These are phyloP conservation scores for Uncinocarpus reesii DNA, from an alignment of 2,329 filamentous ascomycete species.

Conservation along the genomic window DNA sequence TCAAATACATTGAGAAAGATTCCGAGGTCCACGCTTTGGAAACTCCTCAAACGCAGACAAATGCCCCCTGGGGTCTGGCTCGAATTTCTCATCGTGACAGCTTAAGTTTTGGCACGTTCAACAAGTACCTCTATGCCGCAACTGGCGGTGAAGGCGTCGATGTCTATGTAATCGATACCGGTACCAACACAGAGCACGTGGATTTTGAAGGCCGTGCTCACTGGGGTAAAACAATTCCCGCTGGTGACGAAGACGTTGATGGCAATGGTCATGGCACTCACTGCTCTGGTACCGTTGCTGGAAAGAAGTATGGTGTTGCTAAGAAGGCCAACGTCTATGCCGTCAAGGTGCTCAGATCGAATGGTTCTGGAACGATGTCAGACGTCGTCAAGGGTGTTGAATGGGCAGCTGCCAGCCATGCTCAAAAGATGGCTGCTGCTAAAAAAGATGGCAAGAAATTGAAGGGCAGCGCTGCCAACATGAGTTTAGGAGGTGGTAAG, in stretches of 20 bases:
- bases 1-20: constrained; percentile 94
- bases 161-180: constrained; percentile 97
- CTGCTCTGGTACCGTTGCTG: constrained; percentile 95
- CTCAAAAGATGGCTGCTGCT: constrained; percentile 61
- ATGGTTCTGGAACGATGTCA: constrained; percentile 95
- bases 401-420: constrained; percentile 74
- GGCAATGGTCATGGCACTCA: constrained; percentile 98
- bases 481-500: constrained; percentile 97
- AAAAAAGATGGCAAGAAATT: constrained; percentile 88
- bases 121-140: constrained; percentile 90
- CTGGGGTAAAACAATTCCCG: constrained; percentile 95
- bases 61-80: constrained; percentile 96
- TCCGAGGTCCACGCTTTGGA: constrained; percentile 77
- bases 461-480: constrained; percentile 98
- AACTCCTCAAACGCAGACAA: constrained; percentile 61
- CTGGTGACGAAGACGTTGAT: constrained; percentile 73
- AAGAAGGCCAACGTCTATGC: constrained; percentile 97
- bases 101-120: constrained; percentile 84
- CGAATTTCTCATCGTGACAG: constrained; percentile 90
- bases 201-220: constrained; percentile 93
- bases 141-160: constrained; percentile 95
- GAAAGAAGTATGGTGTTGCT: constrained; percentile 98
- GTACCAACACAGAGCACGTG: constrained; percentile 85
- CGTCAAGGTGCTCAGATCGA: constrained; percentile 96
- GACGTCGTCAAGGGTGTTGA: constrained; percentile 98